Base-by-base conservation (phyloP, 371 early-diverging fungal genomes). In the Mucor sp. region DNA sequence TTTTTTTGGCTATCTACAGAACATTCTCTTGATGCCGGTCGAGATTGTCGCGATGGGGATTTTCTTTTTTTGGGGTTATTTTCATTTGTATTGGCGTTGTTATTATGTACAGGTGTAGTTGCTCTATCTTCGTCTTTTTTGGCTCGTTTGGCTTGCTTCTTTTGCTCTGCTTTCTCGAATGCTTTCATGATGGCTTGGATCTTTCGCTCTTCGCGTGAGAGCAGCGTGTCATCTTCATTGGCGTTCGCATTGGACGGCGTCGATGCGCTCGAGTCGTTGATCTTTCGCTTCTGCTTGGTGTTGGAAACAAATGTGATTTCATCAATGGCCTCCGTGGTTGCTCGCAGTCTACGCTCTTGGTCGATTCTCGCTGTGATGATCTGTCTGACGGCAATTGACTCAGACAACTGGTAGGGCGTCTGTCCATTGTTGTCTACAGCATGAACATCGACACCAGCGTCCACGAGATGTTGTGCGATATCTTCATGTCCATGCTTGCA, bases 381-480 rank as follows among this genome's bases (percentile, higher is more conserved):
- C 21, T 77, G 79, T 39, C 78, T 68, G 11, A 74, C 60, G 3
- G 44, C 39, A 1, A 63, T 67, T 7, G 68, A 71, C 12, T 76
- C 76, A 2, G 88, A 71, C 27, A 91, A 85, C 61, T 87, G 81
- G 60, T 81, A 83, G 0, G 91, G 79, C 11, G 80, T 86, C 33
- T 87, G 75, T 1, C 82, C 85, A 23, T 82, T 78, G 6, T 75
- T 67, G 66, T 90, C 87, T 62, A 75, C 74, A 41, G 74, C 66
- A 37, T 81, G 75, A 0, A 86, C 79, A 69, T 91, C 89, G 1
- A 93, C 92, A 41, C 91, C 91, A 48, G 82, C 74, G 21, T 79
- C 80, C 6, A 94, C 73, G n/a, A 95, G 68, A 39, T 84, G 77
- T 14, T 80, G 76, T 1, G 90, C 92, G 12, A 94, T 85, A 17